Percentiles rank a stretch among this genome's conserved stretches.
phyloP scores from a whole-genome alignment of 768 basidiomycete species.

The Crassisporium funariophilum region DNA sequence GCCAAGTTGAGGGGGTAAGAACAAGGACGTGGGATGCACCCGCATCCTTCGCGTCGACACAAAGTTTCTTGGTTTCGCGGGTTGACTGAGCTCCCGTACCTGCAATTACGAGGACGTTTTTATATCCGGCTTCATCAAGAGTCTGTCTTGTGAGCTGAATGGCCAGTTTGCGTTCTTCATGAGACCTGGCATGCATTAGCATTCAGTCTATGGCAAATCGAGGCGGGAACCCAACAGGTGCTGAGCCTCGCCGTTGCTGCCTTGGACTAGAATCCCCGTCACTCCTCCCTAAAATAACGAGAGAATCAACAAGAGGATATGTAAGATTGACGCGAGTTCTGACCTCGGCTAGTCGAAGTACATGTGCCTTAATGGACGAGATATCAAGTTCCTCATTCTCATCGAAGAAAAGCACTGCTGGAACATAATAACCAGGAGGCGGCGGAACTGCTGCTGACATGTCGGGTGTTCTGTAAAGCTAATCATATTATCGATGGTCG shows the following conservation, averaged over 20 bases:
- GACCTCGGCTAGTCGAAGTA: slow-evolving; percentile 74
- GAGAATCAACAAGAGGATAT: slow-evolving; percentile 8
- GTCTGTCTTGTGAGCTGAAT: slow-evolving; percentile 70
- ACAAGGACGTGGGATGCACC: slow-evolving; percentile 84
- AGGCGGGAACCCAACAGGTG: slow-evolving; percentile 46
- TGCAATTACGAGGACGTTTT: slow-evolving; percentile 69
- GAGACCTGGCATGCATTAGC: slow-evolving; percentile 40
- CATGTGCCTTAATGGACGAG: slow-evolving; percentile 64
- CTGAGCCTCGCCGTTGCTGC: slow-evolving; percentile 77
- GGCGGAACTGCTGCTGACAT: slow-evolving; percentile 42
- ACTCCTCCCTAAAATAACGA: slow-evolving; percentile 60
- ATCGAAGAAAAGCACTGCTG: slow-evolving; percentile 75
- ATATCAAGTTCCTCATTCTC: slow-evolving; percentile 72
- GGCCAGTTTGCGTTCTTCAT: slow-evolving; percentile 65
- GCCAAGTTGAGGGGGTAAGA: slow-evolving; percentile 73
- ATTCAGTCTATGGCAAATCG: neutral
- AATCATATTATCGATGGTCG: slow-evolving; percentile 7
- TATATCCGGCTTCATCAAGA: slow-evolving; percentile 71
- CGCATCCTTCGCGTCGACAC: slow-evolving; percentile 72
- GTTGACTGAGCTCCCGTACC: slow-evolving; percentile 86
- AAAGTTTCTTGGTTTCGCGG: slow-evolving; percentile 69
- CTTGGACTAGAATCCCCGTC: slow-evolving; percentile 72
- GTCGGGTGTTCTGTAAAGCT: neutral
- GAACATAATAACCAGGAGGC: slow-evolving; percentile 74
- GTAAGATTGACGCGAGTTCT: slow-evolving; percentile 22